Percentiles rank a stretch among this genome's conserved stretches.
Conservation (phyloP, 208 protist species). For the Spongospora subterranea region DNA sequence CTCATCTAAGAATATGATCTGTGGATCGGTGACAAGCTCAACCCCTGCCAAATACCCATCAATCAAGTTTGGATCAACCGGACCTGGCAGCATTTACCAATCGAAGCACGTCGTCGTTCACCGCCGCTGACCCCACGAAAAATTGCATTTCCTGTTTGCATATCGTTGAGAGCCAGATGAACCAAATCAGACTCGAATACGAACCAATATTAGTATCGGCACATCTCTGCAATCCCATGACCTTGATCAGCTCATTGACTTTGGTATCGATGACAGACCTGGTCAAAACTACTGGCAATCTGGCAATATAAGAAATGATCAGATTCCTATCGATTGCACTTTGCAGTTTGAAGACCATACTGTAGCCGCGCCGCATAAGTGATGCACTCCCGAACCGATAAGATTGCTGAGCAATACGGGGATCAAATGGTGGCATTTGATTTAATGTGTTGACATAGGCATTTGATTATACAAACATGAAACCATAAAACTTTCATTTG, state of each 20-base stretch:
- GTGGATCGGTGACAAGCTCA: constrained; percentile 46
- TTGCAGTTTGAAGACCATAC: neutral
- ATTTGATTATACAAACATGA: too few species aligned
- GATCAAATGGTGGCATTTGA: too few species aligned
- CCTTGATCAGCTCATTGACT: neutral
- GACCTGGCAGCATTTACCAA: neutral
- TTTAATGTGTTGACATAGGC: too few species aligned
- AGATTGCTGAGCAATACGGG: constrained; percentile 3
- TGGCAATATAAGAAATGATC: neutral
- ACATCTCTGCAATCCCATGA: constrained; percentile 4
- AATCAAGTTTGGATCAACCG: neutral
- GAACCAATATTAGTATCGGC: constrained; percentile 25
- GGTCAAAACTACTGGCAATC: neutral
- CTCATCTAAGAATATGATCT: constrained; percentile 38
- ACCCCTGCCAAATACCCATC: neutral
- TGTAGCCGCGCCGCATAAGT: constrained; percentile 4
- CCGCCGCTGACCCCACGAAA: constrained; percentile 35
- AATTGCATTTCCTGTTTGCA: neutral
- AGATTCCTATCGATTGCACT: neutral
- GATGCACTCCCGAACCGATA: constrained; percentile 34
- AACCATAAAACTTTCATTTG: too few species aligned
- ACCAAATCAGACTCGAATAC: neutral
- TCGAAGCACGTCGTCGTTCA: constrained; percentile 20
- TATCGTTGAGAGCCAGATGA: neutral
- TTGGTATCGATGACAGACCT: neutral